Percentiles rank a stretch among this genome's conserved stretches.
Conservation (phyloP, 139 green algal species). For the Auxenochlorella pyrenoidosa region DNA sequence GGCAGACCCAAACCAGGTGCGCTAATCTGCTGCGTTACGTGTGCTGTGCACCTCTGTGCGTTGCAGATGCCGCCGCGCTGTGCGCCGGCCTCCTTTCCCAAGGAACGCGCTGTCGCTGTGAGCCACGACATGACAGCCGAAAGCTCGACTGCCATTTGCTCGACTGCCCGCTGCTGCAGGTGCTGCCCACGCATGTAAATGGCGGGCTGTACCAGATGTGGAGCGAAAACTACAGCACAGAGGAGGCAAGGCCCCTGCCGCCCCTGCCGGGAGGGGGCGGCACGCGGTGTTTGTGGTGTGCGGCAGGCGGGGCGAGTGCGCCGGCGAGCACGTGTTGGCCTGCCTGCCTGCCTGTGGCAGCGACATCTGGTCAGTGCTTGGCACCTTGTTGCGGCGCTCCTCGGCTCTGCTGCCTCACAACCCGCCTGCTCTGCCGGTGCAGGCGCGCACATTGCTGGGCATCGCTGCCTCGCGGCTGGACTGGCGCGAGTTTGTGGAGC, state of each 20-base stretch:
- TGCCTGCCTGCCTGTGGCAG: background rate
- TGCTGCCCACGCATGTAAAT: constrained; percentile 8
- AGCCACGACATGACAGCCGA: too few relatives aligned
- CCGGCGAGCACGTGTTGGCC: background rate
- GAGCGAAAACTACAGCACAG: background rate
- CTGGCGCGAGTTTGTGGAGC: background rate
- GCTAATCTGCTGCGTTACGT: too few relatives aligned
- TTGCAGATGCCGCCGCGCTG: too few relatives aligned
- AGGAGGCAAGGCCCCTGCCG: background rate
- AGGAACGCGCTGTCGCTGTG: too few relatives aligned
- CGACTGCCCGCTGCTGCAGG: background rate
- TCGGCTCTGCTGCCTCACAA: too few relatives aligned
- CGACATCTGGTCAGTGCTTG: background rate
- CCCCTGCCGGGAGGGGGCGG: too few relatives aligned
- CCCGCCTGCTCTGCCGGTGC: background rate
- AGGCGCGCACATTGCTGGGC: constrained; percentile 19
- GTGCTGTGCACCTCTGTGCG: too few relatives aligned
- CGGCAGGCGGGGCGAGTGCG: background rate
- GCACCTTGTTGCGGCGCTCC: too few relatives aligned
- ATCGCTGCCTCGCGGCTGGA: constrained; percentile 7
- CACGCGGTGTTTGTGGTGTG: too few relatives aligned
- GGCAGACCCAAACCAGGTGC: constrained; percentile 28
- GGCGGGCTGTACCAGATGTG: constrained; percentile 19
- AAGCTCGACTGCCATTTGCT: too few relatives aligned
- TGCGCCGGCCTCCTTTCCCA: too few relatives aligned